Evolutionary conservation across 192 early-diverging fungal species (phyloP).

Genomic region (Coemansia sp.): DNA sequence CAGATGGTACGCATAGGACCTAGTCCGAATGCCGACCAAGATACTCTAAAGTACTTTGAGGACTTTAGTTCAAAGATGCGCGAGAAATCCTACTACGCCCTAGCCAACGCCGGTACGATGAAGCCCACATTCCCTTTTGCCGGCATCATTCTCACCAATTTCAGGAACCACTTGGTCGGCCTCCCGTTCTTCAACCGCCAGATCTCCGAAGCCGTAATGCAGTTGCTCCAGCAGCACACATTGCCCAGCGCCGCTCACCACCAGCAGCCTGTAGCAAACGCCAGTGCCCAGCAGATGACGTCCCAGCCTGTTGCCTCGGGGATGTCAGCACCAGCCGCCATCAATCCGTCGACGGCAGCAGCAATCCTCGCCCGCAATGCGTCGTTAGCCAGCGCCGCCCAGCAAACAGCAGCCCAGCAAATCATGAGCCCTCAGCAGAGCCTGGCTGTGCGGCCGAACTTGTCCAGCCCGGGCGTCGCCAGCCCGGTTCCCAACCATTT

Average conservation of each 20-base stretch:
- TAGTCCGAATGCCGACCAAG: slow-evolving; percentile 18
- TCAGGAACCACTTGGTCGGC: slow-evolving; percentile 26
- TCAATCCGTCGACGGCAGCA: slow-evolving; percentile 11
- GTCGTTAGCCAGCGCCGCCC: neutral
- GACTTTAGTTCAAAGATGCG: slow-evolving; percentile 47
- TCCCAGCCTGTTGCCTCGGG: slow-evolving; percentile 26
- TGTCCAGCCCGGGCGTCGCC: slow-evolving; percentile 29
- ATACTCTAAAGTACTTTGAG: slow-evolving; percentile 41
- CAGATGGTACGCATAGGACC: slow-evolving; percentile 35
- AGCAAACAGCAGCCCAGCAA: slow-evolving; percentile 21
- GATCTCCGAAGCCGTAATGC: slow-evolving; percentile 23
- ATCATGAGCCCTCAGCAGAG: slow-evolving; percentile 49
- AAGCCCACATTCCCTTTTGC: slow-evolving; percentile 14
- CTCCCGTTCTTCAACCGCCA: slow-evolving; percentile 32
- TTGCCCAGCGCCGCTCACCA: neutral
- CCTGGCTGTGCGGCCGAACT: slow-evolving; percentile 25
- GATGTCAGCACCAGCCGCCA: slow-evolving; percentile 17
- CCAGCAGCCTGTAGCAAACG: neutral
- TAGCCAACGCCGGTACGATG: slow-evolving; percentile 18
- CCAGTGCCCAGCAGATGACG: slow-evolving; percentile 25
- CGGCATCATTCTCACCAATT: slow-evolving; percentile 37
- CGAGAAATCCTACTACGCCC: slow-evolving; percentile 32
- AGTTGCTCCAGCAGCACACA: slow-evolving; percentile 17
- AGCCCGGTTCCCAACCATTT: slow-evolving; percentile 18
- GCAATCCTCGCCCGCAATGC: slow-evolving; percentile 16